These are phyloP conservation scores for Stylonectria norvegica DNA, from an alignment of 2,329 filamentous ascomycete genomes.

Conservation along the genomic window DNA sequence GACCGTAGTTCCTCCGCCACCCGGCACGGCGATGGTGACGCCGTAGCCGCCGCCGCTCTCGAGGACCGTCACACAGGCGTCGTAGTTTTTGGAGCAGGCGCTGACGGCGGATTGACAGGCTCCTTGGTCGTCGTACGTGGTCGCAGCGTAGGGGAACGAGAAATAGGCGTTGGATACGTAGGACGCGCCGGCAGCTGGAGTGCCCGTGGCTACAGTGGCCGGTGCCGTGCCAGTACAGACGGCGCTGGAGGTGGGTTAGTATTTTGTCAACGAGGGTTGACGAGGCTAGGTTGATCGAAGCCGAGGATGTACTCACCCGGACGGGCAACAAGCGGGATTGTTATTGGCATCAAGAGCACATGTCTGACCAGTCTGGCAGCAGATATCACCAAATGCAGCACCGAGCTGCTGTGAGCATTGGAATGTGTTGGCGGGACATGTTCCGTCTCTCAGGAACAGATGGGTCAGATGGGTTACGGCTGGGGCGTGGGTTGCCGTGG, in stretches of 20 bases:
- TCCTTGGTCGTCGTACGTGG: constrained; percentile 47
- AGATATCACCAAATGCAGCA: constrained; percentile 45
- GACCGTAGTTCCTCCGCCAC: constrained; percentile 51
- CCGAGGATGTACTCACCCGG: constrained; percentile 38
- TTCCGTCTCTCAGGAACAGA: constrained; percentile 27
- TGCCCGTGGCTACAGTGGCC: constrained; percentile 33
- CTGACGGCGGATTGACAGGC: constrained; percentile 51
- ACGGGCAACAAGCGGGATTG: constrained; percentile 53
- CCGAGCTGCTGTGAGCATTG: constrained; percentile 48
- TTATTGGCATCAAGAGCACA: constrained; percentile 49
- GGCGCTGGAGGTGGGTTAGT: constrained; percentile 37
- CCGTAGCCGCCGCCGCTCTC: constrained; percentile 41
- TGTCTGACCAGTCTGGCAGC: constrained; percentile 49
- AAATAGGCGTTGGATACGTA: constrained; percentile 58
- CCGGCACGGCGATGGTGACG: constrained; percentile 56
- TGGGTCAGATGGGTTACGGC: constrained; percentile 19
- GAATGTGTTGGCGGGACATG: constrained; percentile 48
- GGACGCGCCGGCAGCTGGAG: constrained; percentile 40
- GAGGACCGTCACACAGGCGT: constrained; percentile 50
- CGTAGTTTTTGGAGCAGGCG: constrained; percentile 53
- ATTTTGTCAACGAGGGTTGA: not conserved
- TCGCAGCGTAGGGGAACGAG: constrained; percentile 56
- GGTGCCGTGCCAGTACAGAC: constrained; percentile 57
- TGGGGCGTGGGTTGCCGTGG: constrained; percentile 9
- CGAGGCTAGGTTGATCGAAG: not conserved